A percentile compares a stretch with the other conserved stretches of the same genome.
phyloP scores from a whole-genome alignment of 2,329 filamentous ascomycete genomes.

The Furcasterigmium sp. region DNA sequence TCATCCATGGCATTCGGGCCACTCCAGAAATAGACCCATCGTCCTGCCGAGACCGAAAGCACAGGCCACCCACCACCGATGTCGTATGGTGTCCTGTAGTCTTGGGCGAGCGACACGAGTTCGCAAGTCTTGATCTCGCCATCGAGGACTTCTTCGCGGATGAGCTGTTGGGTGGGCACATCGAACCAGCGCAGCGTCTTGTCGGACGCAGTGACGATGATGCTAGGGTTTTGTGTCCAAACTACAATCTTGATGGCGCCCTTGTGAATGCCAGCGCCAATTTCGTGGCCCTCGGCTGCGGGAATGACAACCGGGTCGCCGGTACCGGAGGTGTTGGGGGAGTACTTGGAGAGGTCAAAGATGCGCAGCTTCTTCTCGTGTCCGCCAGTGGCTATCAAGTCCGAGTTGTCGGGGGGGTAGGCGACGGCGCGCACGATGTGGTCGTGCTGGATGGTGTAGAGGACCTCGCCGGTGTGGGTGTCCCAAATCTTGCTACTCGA shows the following conservation, averaged over 20 bases:
- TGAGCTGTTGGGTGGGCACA: conserved; percentile 66
- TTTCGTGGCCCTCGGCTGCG: conserved; percentile 70
- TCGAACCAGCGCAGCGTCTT: conserved; percentile 95
- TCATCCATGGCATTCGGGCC: conserved; percentile 62
- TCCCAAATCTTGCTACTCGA: conserved; percentile 87
- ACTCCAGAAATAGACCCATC: conserved; percentile 88
- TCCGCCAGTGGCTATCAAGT: conserved; percentile 88
- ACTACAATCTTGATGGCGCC: conserved; percentile 94
- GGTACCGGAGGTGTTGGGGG: conserved; percentile 21
- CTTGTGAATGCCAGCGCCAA: conserved; percentile 77
- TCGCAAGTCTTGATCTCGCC: conserved; percentile 90
- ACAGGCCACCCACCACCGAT: conserved; percentile 66
- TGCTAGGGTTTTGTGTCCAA: conserved; percentile 84
- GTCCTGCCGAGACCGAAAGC: conserved; percentile 88
- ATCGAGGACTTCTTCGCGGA: conserved; percentile 74
- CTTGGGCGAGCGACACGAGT: conserved; percentile 63
- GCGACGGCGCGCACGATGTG: conserved; percentile 94
- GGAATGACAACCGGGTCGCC: conserved; percentile 40
- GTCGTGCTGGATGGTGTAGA: conserved; percentile 82
- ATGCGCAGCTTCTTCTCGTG: conserved; percentile 96
- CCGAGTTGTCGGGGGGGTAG: conserved; percentile 74
- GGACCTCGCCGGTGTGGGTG: conserved; percentile 84
- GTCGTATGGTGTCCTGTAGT: conserved; percentile 53
- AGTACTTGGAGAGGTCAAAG: conserved; percentile 71
- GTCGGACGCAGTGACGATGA: conserved; percentile 86